A percentile compares a stretch with the other conserved stretches of the same genome.
Conservation (phyloP, 495 filamentous ascomycete genomes). For the Daldinia grandis region DNA sequence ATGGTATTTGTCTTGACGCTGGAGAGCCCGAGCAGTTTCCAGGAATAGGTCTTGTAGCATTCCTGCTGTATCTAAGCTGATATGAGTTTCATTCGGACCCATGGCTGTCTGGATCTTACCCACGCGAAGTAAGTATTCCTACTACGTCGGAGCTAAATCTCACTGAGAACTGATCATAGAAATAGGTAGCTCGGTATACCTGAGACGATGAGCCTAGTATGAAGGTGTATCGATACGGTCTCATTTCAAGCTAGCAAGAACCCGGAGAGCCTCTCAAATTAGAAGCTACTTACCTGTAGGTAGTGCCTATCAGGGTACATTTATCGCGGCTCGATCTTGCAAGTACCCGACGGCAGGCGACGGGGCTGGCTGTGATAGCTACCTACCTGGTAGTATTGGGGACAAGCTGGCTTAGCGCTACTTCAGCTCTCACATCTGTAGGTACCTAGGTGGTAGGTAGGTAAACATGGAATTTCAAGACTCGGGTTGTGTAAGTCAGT, state of each 20-base stretch:
- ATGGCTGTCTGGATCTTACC: background rate
- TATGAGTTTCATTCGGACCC: too few relatives aligned
- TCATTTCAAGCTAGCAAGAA: background rate
- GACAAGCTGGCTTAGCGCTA: background rate
- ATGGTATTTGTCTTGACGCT: background rate
- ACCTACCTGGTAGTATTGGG: too few relatives aligned
- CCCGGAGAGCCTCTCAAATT: background rate
- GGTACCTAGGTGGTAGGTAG: too few relatives aligned
- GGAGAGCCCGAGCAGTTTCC: background rate
- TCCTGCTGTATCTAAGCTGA: background rate
- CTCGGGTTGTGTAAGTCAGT: too few relatives aligned
- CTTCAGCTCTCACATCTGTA: too few relatives aligned
- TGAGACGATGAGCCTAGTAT: background rate
- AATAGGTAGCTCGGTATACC: background rate
- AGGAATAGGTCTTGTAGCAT: background rate
- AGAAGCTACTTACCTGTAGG: background rate
- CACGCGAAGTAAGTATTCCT: background rate
- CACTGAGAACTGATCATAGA: background rate
- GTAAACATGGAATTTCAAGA: too few relatives aligned
- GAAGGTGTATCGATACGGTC: background rate
- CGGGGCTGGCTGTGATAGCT: background rate
- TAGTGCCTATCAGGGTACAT: too few relatives aligned
- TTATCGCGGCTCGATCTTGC: background rate
- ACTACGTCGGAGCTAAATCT: background rate
- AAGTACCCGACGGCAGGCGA: background rate